Evolutionary conservation across 2,329 filamentous ascomycete genomes (phyloP), one percentile per base, ranked within the genome.

Genomic region (Lecanicillium sp.): DNA sequence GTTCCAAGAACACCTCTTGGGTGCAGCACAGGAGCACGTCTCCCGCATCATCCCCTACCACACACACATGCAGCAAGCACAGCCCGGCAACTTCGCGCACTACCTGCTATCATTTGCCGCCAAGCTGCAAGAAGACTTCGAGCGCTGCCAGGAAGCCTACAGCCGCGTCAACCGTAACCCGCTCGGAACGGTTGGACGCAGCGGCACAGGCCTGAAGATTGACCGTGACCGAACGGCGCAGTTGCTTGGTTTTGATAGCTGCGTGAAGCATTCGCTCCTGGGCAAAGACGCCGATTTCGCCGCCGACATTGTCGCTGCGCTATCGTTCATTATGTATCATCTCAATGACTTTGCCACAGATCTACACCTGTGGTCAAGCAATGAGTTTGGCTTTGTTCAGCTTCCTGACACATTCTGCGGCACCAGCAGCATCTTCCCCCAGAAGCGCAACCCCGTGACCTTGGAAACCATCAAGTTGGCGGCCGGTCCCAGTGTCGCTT

Each of bases 41-140:
- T 20, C n/a, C 4, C 37, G 27, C 2, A 19, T 52, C 17, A 47
- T 53, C 12, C 49, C 50, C 9, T 51, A 48, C 39, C 46, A 52
- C 20, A 52, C 52, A 10, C 52, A 53, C 19, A 47, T 53, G 46
- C 52, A 52, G 32, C 52, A 52, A 38, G 50, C 52, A 12, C 52
- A 53, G 39, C 50, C 52, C 9, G 52, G 45, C 12, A 49, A 50
- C 44, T 44, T 50, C 36, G 52, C 39, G 2, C 50, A 52, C 21
- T 53, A 53, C 26, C 79, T 50, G 9, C 23, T 50, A 14, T 44
- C 48, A 5, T 50, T 50, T 23, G 41, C 48, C 6, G 41, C 48
- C 12, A 50, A 50, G 12, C 41, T 50, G 1, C 48, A 50, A 29
- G 48, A 50, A 23, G 48, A 50, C n/a, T 50, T 50, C 23, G 48